Evolutionary conservation across 1,284 basidiomycete genomes (phyloP).

Genomic region (Pseudozyma sp.): DNA sequence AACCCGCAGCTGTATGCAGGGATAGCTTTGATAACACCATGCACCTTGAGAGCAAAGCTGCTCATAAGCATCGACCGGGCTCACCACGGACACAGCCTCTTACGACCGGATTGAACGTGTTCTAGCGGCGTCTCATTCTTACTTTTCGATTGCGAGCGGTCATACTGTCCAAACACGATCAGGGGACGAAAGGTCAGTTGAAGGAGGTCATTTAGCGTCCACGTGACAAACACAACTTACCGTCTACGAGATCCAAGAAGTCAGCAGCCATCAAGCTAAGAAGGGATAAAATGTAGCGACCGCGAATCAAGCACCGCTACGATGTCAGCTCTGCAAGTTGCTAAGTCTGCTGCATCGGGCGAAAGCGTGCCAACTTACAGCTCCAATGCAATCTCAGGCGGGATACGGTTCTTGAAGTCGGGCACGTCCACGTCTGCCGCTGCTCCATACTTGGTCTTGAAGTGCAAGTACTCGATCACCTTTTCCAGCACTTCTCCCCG

Average conservation of each 20-base stretch:
- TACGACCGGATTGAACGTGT: too few relatives aligned
- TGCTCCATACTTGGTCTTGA: conserved; percentile 78
- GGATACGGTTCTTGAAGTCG: conserved; percentile 81
- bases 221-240: conserved; percentile 16
- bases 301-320: too few relatives aligned
- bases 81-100: too few relatives aligned
- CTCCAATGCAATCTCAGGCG: conserved; percentile 83
- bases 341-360: too few relatives aligned
- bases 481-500: conserved; percentile 81
- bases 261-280: conserved; percentile 63
- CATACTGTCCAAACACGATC: not conserved
- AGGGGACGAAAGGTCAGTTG: too few relatives aligned
- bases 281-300: not conserved
- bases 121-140: too few relatives aligned
- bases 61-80: too few relatives aligned
- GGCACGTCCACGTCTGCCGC: conserved; percentile 78
- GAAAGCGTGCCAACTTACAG: conserved; percentile 76
- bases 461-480: conserved; percentile 82
- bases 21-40: too few relatives aligned
- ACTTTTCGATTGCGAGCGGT: not conserved
- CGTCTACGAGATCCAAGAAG: conserved; percentile 62
- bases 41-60: too few relatives aligned
- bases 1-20: too few relatives aligned
- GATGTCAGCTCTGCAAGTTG: not conserved
- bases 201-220: too few relatives aligned